Percentiles rank a stretch among this genome's conserved stretches.
Conservation (phyloP, 371 early-diverging fungal genomes). For the Nosema bombycis region DNA sequence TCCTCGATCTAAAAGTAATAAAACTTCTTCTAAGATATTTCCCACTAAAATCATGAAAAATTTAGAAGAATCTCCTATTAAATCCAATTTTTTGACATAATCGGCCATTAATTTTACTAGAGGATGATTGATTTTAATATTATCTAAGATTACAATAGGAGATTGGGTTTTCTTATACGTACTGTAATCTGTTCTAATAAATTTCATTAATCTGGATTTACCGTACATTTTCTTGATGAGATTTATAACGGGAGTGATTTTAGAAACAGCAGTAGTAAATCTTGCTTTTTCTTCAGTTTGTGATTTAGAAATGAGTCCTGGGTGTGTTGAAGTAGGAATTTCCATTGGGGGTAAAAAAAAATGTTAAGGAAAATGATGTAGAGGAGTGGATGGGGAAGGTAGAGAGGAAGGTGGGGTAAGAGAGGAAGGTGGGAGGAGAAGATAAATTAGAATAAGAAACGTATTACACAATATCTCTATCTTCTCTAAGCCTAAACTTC, state of each 20-base stretch:
- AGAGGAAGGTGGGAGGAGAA: no score
- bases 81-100: slow-evolving; percentile 57
- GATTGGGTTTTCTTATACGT: slow-evolving; percentile 37
- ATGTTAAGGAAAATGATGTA: not conserved
- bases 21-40: slow-evolving; percentile 46
- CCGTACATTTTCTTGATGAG: slow-evolving; percentile 38
- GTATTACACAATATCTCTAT: no score
- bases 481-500: no score
- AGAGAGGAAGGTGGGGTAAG: no score
- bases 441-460: no score
- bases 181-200: slow-evolving; percentile 40
- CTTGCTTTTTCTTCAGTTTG: slow-evolving; percentile 43
- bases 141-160: slow-evolving; percentile 52
- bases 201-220: slow-evolving; percentile 22
- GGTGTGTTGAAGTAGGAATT: not conserved
- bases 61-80: slow-evolving; percentile 58
- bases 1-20: slow-evolving; percentile 51
- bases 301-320: slow-evolving; percentile 33
- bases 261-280: slow-evolving; percentile 6
- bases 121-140: slow-evolving; percentile 61
- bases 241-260: slow-evolving; percentile 12
- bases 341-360: not conserved
- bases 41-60: slow-evolving; percentile 56
- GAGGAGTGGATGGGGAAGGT: no score
- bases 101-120: slow-evolving; percentile 59